A percentile compares a stretch with the other conserved stretches of the same genome.
Evolutionary conservation across 1,284 basidiomycete genomes (phyloP).

Genomic region (Ustilago tritici): DNA sequence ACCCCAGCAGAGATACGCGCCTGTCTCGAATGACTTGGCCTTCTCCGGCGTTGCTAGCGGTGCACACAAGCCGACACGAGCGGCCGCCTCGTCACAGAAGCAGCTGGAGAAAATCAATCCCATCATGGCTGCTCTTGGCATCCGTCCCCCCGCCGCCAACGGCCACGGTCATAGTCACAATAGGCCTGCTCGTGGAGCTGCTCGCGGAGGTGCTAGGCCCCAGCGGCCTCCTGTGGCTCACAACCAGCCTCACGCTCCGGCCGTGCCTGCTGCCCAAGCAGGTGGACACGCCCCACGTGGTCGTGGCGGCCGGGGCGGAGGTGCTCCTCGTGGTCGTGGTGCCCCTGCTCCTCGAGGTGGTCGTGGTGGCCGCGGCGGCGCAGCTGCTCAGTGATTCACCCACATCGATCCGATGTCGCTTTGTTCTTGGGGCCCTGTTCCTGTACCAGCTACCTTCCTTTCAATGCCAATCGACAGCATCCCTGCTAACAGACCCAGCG

Average conservation of each 20-base stretch:
- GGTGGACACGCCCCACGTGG: slow-evolving; percentile 21
- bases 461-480: not conserved
- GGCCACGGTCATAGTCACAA: slow-evolving; percentile 20
- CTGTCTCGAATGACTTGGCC: slow-evolving; percentile 45
- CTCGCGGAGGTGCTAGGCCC: slow-evolving; percentile 38
- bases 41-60: slow-evolving; percentile 56
- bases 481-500: not conserved
- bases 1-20: slow-evolving; percentile 38
- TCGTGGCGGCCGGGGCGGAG: slow-evolving; percentile 37
- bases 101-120: slow-evolving; percentile 48
- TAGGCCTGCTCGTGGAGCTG: slow-evolving; percentile 18
- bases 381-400: slow-evolving; percentile 17
- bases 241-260: slow-evolving; percentile 16
- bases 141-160: slow-evolving; percentile 31
- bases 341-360: slow-evolving; percentile 11
- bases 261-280: slow-evolving; percentile 14
- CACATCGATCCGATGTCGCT: not conserved
- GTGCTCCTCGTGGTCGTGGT: slow-evolving; percentile 20
- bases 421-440: not conserved
- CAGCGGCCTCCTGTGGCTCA: slow-evolving; percentile 10
- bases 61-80: slow-evolving; percentile 35
- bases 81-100: slow-evolving; percentile 18
- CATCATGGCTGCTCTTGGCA: slow-evolving; percentile 50
- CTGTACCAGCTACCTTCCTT: not conserved
- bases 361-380: slow-evolving; percentile 28